Evolutionary conservation across 805 yeast species (phyloP), one percentile per base, ranked within the genome.

Genomic region (Wickerhamomyces chambardii): DNA sequence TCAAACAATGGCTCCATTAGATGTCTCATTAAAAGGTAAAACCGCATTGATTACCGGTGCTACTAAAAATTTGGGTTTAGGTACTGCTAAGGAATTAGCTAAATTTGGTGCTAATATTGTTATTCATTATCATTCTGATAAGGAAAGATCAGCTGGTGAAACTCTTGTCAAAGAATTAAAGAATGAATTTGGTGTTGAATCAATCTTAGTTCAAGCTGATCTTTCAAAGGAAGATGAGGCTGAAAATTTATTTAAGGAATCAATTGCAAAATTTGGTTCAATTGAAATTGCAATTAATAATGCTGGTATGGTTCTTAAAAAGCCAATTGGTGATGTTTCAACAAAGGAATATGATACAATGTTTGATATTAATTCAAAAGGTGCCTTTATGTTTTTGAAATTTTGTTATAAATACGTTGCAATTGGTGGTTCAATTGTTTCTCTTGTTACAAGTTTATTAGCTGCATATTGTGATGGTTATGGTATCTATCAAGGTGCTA

Each of bases 281-380:
- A 58, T 74, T 42, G 82, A 78, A 46, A 64, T 73, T 48, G 84
- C 84, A n/a, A 63, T 78, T 46, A 77, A 77, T 58, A 76, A 74
- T 43, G 78, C 76, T 28, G 85, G 85, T 35, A 72, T 58, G 65
- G 84, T 78, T 17, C 59, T 78, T 53, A 76, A 78, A 63, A 78
- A 78, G 51, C 71, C 75, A 27, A 46, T 77, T 34, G 56, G 56
- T 25, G 75, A 74, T n/a, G 59, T 68, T 38, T 39, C 70, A n/a
- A 66, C 70, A 36, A 63, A 56, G 21, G 84, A 78, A 47, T 78
- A 59, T 46, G 80, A 74, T 42, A 39, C 44, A 17, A 66, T 78
- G 78, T 67, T 68, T 44, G 48, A 53, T 26, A 53, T 67, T 52
- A 78, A 78, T 63, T 62, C 76, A 46, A 76, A 70, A 48, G 61